Conservation (phyloP, 2,329 filamentous ascomycete species). For the Aspergillus fischeri region DNA sequence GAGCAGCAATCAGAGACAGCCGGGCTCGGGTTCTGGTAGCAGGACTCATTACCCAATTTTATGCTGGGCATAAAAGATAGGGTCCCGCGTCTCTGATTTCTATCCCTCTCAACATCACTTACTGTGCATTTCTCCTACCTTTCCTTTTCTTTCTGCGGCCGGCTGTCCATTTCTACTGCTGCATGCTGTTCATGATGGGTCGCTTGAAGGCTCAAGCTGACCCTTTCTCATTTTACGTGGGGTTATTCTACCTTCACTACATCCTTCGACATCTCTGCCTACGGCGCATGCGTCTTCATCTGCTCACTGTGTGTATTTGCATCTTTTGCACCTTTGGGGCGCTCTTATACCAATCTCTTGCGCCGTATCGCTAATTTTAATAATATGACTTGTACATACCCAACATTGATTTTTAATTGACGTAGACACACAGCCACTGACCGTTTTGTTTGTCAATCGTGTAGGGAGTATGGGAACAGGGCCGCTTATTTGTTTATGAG, state of each 20-base stretch:
- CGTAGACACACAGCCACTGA: neutral
- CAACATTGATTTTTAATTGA: neutral
- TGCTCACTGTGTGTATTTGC: slow-evolving; percentile 4
- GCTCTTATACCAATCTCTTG: slow-evolving; percentile 11
- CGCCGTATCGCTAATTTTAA: slow-evolving; percentile 16
- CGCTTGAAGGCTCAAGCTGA: neutral
- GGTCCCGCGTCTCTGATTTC: neutral
- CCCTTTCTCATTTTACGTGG: neutral
- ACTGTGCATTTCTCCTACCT: neutral
- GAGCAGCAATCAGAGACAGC: neutral
- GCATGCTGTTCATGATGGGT: neutral
- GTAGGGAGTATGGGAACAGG: neutral
- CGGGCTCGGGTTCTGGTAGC: neutral
- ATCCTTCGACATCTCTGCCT: neutral
- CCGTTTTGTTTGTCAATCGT: neutral
- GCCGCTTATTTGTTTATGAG: neutral
- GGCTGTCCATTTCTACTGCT: neutral
- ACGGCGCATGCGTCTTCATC: slow-evolving; percentile 1
- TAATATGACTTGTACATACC: slow-evolving; percentile 22
- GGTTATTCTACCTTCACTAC: neutral
- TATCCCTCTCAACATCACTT: neutral
- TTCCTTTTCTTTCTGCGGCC: neutral
- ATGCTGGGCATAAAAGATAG: neutral
- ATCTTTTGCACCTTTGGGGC: neutral
- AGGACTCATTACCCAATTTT: neutral